A percentile compares a stretch with the other conserved stretches of the same genome.
Evolutionary conservation across 805 yeast genomes (phyloP).

Genomic region (Kodamaea jinghongensis): DNA sequence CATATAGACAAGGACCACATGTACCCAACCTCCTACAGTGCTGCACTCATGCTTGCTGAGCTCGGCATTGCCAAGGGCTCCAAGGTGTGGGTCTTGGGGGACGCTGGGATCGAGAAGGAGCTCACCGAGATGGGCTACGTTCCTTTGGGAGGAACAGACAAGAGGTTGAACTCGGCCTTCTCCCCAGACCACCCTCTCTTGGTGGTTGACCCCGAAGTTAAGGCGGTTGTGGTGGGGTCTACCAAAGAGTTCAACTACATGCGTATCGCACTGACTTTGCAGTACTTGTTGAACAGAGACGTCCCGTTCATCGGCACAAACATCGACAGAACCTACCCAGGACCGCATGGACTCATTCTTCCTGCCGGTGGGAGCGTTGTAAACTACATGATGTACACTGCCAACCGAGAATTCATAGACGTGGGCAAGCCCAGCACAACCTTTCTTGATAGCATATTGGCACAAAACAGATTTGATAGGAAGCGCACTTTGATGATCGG

Average conservation of each 20-base stretch:
- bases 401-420: constrained; percentile 30
- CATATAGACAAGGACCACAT: constrained; percentile 25
- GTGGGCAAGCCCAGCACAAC: constrained; percentile 39
- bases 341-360: constrained; percentile 33
- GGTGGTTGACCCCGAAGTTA: constrained; percentile 35
- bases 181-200: constrained; percentile 24
- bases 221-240: constrained; percentile 41
- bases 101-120: constrained; percentile 36
- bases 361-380: constrained; percentile 45
- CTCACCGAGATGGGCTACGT: constrained; percentile 29
- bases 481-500: constrained; percentile 38
- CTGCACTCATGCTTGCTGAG: constrained; percentile 22
- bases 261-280: constrained; percentile 36
- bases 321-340: constrained; percentile 42
- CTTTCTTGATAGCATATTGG: constrained; percentile 29
- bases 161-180: constrained; percentile 23
- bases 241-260: constrained; percentile 37
- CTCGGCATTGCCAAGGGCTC: constrained; percentile 24
- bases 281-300: constrained; percentile 31
- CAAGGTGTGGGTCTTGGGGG: constrained; percentile 43
- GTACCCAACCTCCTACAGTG: constrained; percentile 39
- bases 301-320: constrained; percentile 40
- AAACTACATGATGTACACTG: constrained; percentile 34
- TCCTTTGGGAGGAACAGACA: constrained; percentile 36
- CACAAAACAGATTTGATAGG: constrained; percentile 24